These are phyloP conservation scores for Lycium ferocissimum DNA, from an alignment of 257 asterid species.

Conservation along the genomic window DNA sequence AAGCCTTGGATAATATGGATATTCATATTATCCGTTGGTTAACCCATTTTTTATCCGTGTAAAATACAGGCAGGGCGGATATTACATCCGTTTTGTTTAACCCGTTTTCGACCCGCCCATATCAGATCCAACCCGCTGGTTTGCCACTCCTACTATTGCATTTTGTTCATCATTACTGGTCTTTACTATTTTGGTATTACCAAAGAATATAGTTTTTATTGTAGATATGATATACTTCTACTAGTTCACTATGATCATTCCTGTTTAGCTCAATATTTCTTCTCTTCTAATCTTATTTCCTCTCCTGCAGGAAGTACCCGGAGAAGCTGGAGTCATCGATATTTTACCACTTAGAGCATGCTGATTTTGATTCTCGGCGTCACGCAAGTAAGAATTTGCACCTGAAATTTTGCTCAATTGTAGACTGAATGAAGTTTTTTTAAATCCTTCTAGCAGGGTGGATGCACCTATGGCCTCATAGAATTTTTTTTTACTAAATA, in stretches of 20 bases:
- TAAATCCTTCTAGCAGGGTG: too few species aligned
- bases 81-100: too few species aligned
- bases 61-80: too few species aligned
- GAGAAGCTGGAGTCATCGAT: constrained; percentile 61
- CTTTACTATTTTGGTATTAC: neutral
- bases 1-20: too few species aligned
- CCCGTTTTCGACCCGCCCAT: too few species aligned
- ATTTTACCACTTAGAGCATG: constrained; percentile 49
- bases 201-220: neutral
- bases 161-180: neutral
- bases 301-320: constrained; percentile 64
- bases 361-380: constrained; percentile 51
- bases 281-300: constrained; percentile 23
- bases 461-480: neutral
- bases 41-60: too few species aligned
- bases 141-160: neutral
- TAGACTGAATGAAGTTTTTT: neutral
- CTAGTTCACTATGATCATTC: neutral
- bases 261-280: neutral
- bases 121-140: too few species aligned
- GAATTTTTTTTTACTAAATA: neutral
- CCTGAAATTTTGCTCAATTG: neutral
- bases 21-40: too few species aligned
- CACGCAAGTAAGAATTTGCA: constrained; percentile 54
- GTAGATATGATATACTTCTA: neutral